A percentile compares a stretch with the other conserved stretches of the same genome.
Conservation (phyloP, 2,329 filamentous ascomycete species). For the Emydomyces testavorans region DNA sequence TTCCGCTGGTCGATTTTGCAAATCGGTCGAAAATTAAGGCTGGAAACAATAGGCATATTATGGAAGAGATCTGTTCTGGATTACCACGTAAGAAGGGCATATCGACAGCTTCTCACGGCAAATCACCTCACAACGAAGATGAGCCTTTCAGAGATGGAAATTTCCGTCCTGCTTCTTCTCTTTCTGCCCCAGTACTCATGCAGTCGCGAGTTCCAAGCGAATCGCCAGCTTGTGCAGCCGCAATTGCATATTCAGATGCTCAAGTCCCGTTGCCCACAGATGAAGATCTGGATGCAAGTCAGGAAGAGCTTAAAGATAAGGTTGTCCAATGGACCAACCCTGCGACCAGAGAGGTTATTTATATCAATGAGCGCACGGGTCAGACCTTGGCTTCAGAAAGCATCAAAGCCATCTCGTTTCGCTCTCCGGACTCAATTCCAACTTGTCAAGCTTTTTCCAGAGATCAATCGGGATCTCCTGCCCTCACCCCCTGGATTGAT, state of each 20-base stretch:
- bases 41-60: constrained; percentile 19
- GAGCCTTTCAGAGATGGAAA: not conserved
- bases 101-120: not conserved
- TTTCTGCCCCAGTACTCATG: not conserved
- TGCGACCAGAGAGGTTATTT: constrained; percentile 33
- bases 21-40: constrained; percentile 35
- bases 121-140: not conserved
- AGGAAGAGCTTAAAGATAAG: constrained; percentile 20
- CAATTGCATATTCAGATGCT: not conserved
- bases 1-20: constrained; percentile 20
- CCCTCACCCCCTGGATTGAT: constrained; percentile 45
- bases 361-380: constrained; percentile 28
- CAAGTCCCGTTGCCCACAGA: not conserved
- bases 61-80: constrained; percentile 18
- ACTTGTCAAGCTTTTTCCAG: not conserved
- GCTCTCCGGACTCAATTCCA: not conserved
- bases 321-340: constrained; percentile 50
- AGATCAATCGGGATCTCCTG: not conserved
- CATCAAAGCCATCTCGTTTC: constrained; percentile 14
- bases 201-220: not conserved
- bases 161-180: not conserved
- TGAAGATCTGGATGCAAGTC: not conserved
- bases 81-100: constrained; percentile 13
- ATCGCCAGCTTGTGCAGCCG: not conserved
- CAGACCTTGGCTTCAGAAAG: constrained; percentile 21